A percentile compares a stretch with the other conserved stretches of the same genome.
Conservation (phyloP, 139 green algal species). For the Volvox reticuliferus region DNA sequence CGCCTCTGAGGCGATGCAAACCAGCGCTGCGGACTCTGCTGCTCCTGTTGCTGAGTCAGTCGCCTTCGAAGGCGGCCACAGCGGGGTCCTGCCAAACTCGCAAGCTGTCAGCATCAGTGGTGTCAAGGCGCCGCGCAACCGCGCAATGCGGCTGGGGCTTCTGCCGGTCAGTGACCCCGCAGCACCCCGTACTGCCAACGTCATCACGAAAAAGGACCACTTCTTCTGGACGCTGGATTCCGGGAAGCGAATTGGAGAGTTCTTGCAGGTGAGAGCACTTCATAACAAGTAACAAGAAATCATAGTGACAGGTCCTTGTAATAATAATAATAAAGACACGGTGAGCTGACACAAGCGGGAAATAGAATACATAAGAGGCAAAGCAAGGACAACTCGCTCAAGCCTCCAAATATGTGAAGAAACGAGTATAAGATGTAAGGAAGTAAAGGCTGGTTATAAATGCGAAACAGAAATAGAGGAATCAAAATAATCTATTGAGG, state of each 20-base stretch:
- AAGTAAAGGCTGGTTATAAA: no score
- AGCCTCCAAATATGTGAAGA: no score
- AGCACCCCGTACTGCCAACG: conserved; percentile 31
- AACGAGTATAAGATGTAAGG: no score
- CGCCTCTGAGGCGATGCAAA: not conserved
- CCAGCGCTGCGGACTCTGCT: not conserved
- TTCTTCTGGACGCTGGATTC: conserved; percentile 8
- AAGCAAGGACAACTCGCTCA: no score
- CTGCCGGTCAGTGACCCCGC: conserved; percentile 27
- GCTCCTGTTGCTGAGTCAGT: not conserved
- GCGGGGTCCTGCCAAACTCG: not conserved
- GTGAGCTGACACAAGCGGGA: no score
- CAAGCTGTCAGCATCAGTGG: not conserved
- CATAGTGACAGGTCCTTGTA: no score
- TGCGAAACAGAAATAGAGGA: no score
- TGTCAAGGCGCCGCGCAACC: not conserved
- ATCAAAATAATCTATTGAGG: no score
- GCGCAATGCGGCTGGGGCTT: conserved; percentile 37
- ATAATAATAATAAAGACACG: no score
- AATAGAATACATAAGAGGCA: no score
- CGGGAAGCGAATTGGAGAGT: not conserved
- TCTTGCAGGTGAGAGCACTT: conserved; percentile 23
- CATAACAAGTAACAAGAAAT: no score
- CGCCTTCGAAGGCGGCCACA: not conserved
- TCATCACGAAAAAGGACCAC: conserved; percentile 38